Base-by-base conservation (phyloP, 345 rosid genomes). In the Gossypium australe region DNA sequence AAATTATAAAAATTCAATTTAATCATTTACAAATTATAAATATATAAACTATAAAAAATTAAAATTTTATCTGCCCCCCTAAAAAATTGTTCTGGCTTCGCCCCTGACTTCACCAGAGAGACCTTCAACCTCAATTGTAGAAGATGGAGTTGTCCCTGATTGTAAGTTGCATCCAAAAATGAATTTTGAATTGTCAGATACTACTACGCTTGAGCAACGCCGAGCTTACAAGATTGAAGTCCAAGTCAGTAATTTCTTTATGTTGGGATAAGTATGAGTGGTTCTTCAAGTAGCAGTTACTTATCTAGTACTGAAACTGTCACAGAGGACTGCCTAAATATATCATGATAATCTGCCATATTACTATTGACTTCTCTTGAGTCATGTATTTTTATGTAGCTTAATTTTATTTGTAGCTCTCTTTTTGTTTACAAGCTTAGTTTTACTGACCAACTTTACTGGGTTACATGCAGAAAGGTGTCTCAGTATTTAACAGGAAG, bases 201-300 rank as follows among this genome's bases (percentile, higher is more conserved):
- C 98, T 73, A 89, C 90, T 72, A 89, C 91, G 9, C 87, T 94
- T 59, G 98, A 94, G 85, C 97, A 92, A 67, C 90, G 97, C 24
- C 89, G 97, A 68, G 88, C 95, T 74, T 92, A 89, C 80, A 92
- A 92, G 86, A 92, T 92, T 79, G 97, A 94, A 82, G 89, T 92
- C 71, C 98, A 90, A 97, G 98, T 94, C 75, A 70, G 66, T 60
- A 65, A 67, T 70, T 83, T 60, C 74, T 75, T 53, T 72, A 41
- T 44, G 64, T 80, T 11, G 12, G 57, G 59, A 71, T n/a, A 51
- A 34, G 20, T 20, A 49, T 56, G 47, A 27, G 10, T 20, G 16
- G 43, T 34, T 62, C 49, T 69, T 64, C 76, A 66, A 25, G 52
- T 72, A 56, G 13, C 51, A 43, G 57, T 51, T 22, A 13, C 25